Evolutionary conservation across 2,329 filamentous ascomycete species (phyloP), one percentile per base, ranked within the genome.

Genomic region (Fragosphaeria purpurea): DNA sequence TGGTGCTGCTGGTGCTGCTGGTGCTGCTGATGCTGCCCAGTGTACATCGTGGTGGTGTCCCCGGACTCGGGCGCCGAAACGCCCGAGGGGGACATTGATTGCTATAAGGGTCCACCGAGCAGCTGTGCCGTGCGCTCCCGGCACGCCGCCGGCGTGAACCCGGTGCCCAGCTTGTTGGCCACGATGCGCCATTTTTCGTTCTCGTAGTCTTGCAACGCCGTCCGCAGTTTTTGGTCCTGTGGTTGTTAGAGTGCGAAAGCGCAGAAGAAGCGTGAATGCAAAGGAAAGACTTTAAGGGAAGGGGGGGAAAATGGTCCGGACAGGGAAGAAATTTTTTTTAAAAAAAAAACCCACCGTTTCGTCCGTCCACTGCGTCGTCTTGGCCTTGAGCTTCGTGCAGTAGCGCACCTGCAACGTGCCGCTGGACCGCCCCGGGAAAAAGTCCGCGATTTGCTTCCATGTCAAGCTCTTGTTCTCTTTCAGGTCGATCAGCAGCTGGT

Each of bases 401-500:
- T 96, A 96, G 38, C 90, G 83, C 50, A 96, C 90, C 67, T 96
- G 90, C 54, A 96, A 70, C 34, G 90, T 95, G 13, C 90, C 90
- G 44, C 87, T 94, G 52, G 87, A 93, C 52, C 90, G 77, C 1
- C 89, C 90, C 1, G 90, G 90, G 60, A 96, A 96, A 69, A 95
- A 95, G 63, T 95, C 90, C 51, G 89, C 88, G 62, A 96, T 96
- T 72, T 96, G 90, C 69, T 95, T 95, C 90, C 90, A 96, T 5
- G 90, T 95, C 63, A 96, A 73, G 62, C 88, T 90, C 67, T 93
- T 94, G 62, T 93, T 90, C 68, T 96, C 90, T 67, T 96, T 96
- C 55, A 96, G 72, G 62, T 95, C 87, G 51, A 95, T 83, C 49
- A 96, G 74, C 45, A 95, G 71, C 58, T 86, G 83, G 66, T 96